Conservation (phyloP, 176 grass and related monocot species). For the Oropetium thomaeum region DNA sequence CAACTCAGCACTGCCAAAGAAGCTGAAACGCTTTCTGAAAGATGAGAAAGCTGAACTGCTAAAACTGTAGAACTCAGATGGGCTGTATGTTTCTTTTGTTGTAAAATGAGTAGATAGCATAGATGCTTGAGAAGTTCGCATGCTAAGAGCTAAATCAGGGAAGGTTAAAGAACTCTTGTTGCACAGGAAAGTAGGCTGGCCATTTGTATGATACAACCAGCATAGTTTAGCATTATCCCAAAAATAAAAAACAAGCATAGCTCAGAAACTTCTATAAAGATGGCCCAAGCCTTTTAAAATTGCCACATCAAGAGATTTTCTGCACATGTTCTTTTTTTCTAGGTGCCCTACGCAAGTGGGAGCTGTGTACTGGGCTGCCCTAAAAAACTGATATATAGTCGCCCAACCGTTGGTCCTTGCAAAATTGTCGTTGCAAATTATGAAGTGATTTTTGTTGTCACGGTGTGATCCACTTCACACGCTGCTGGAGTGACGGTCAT, state of each 20-base stretch:
- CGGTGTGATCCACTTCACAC: too few species aligned
- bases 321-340: background rate
- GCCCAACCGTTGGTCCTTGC: background rate
- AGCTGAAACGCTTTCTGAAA: constrained; percentile 28
- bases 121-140: constrained; percentile 2
- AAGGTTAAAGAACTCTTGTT: background rate
- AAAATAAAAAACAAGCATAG: too few species aligned
- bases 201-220: background rate
- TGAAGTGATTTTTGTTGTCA: too few species aligned
- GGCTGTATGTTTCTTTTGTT: background rate
- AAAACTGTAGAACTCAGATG: background rate
- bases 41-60: constrained; percentile 38
- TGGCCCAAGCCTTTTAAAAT: background rate
- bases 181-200: background rate
- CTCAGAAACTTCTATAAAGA: background rate
- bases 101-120: background rate
- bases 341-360: too few species aligned
- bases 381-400: too few species aligned
- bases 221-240: background rate
- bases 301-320: background rate
- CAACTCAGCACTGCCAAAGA: constrained; percentile 19
- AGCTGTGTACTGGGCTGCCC: too few species aligned
- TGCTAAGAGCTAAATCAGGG: background rate
- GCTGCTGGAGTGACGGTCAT: too few species aligned
- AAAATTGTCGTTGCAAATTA: background rate